Base-by-base conservation (phyloP, 2,329 filamentous ascomycete genomes). In the Graphilbum fragrans region DNA sequence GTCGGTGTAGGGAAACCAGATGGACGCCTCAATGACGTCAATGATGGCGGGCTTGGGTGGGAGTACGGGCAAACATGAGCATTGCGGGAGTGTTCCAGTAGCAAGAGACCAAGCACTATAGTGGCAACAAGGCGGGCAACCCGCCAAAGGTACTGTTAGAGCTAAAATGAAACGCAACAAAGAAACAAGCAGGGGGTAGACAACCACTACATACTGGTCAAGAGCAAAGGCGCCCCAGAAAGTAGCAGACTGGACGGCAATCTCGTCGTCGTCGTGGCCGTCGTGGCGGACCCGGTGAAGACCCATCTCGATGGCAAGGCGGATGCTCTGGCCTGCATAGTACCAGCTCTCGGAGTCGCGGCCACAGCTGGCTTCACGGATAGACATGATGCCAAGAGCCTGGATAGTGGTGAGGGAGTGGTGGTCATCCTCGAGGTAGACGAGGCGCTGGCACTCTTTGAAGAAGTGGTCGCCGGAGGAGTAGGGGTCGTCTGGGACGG, bases 311-410 rank as follows among this genome's bases (percentile, higher is more conserved):
- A 86, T 66, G 23, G 80, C 80, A 47, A 86, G 69, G 4, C 80
- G 72, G 44, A 86, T 75, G 51, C 80, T 84, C 55, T 84, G 76
- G 1, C 82, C 81, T 3, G 78, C 75, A 47, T 82, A 81, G 44
- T 75, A 81, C 67, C 81, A 85, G 39, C 80, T 82, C 48, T 80
- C 76, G 23, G 78, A 83, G 51, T 86, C 79, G 27, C 81, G 69
- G 1, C 81, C 81, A 47, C 76, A 79, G 52, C 80, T 85, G 3
- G 78, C 80, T 59, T 87, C 81, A 34, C 82, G 66, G 47, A 86
- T 77, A 6, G 79, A 80, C 80, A 88, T 83, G 50, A 87, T 73
- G 6, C 80, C 80, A 17, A 87, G 62, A 2, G 82, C 82, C 60
- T 87, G 82, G 35, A 84, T 78, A 5, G 79, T 85, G 3, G 81